Base-by-base conservation (phyloP, 2,329 filamentous ascomycete species). In the Cladosporium phlei region DNA sequence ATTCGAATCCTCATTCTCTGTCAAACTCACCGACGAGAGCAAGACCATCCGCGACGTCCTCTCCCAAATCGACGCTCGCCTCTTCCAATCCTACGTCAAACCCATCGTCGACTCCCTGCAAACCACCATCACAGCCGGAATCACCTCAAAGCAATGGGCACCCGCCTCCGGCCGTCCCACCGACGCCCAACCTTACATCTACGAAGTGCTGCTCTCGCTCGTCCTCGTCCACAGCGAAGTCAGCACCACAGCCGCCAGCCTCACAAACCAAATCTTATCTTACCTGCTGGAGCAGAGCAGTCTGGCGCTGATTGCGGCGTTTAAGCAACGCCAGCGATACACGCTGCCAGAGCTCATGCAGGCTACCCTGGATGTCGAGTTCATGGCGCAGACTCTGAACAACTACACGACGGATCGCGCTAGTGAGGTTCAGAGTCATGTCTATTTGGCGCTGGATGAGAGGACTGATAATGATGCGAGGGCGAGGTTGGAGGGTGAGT, bases 361-460 rank as follows among this genome's bases (percentile, higher is more conserved):
- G 69, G 94, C 94, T 1, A 98, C 93, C 0, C 79, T 98, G 1
- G 93, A 98, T 61, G 90, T 96, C 1, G 93, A 98, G 67, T 97
- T 98, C 62, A 83, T 97, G 48, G 88, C 90, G 1, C 93, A 98
- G 71, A 96, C 91, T 4, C 77, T 98, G 25, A 86, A 80, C 51
- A 84, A 90, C 56, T 98, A 94, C 66, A 93, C 88, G 0, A 93
- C 88, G 0, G 86, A 95, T 48, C 78, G 81, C 40, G 88, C 89
- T 3, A 82, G 82, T 6, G 82, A 90, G 62, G 76, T 87, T 11
- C 93, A 97, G 70, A 85, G 85, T 57, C 82, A 90, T 64, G 91
- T 98, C 38, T 98, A 97, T 67, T 80, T 93, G 54, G 88, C 93
- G 63, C 73, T 98, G 12, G 93, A 98, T 64, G 78, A 81, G 50